Base-by-base conservation (phyloP, 148 eudicot genomes). In the Persicaria tinctoria region DNA sequence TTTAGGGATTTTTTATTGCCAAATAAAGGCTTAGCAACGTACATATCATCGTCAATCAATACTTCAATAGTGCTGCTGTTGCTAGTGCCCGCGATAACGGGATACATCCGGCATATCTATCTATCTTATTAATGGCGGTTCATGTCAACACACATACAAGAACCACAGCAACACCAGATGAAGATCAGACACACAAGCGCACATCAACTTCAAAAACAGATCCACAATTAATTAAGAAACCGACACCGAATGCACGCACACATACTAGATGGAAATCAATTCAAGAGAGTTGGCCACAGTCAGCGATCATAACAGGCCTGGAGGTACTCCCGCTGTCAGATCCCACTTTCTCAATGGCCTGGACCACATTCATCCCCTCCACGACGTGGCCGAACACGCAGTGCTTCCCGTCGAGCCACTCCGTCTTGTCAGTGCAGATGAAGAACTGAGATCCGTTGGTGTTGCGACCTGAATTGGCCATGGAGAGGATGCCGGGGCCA, bases 371-470 rank as follows among this genome's bases (percentile, higher is more conserved):
- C 76, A 84, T 49, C 4, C 89, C 91, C 62, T 88, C 89, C n/a
- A 88, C 79, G 3, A 88, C 85, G 41, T 86, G 74, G 2, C 91
- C 91, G 32, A 88, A 88, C 51, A 88, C 91, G 50, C 70, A 70
- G 76, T 88, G 91, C 71, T 88, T 88, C 0, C 89, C 91, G 53
- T 88, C 86, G 6, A 88, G 81, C 91, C 91, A 88, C 75, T 78
- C 82, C 2, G 91, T 86, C 79, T 86, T 86, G 6, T 64, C 87
- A 5, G 91, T 88, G 50, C 91, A 88, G 73, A 88, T 82, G 76
- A 88, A 88, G 62, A 88, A 88, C 80, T 88, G 91, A 4, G 89
- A 86, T 27, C 91, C 91, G 13, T 87, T 87, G 8, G 91, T 87
- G 66, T 75, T 77, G 1, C 88, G 87, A 0, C 89, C 91, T 0